Conservation (phyloP, 2,329 filamentous ascomycete genomes). For the Cercospora canescens region DNA sequence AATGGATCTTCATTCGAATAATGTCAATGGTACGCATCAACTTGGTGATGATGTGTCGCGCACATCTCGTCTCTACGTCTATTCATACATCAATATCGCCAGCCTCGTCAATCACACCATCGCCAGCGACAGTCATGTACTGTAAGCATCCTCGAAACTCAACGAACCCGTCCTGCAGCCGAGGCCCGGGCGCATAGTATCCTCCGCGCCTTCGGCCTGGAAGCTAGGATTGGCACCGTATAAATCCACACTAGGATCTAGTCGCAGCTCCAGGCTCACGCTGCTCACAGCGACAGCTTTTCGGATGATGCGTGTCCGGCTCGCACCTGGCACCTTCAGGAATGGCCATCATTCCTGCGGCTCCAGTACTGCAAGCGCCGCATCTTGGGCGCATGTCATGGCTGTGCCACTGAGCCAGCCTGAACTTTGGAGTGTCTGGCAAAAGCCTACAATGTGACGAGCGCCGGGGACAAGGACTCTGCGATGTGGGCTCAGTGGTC, state of each 20-base stretch:
- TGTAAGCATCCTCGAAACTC: neutral
- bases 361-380: neutral
- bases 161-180: neutral
- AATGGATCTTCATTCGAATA: no score
- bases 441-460: neutral
- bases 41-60: neutral
- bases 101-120: neutral
- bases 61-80: neutral
- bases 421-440: neutral
- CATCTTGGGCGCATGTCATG: neutral
- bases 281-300: neutral
- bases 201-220: neutral
- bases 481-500: neutral
- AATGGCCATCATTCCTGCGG: neutral
- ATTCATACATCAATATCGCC: neutral
- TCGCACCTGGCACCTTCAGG: neutral
- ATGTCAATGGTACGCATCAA: no score
- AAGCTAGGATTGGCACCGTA: neutral
- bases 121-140: neutral
- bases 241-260: neutral
- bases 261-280: neutral
- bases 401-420: neutral
- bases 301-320: neutral
- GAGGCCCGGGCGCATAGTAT: neutral
- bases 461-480: neutral